A percentile compares a stretch with the other conserved stretches of the same genome.
Evolutionary conservation across 345 rosid species (phyloP).

Genomic region (Jatropha curcas): DNA sequence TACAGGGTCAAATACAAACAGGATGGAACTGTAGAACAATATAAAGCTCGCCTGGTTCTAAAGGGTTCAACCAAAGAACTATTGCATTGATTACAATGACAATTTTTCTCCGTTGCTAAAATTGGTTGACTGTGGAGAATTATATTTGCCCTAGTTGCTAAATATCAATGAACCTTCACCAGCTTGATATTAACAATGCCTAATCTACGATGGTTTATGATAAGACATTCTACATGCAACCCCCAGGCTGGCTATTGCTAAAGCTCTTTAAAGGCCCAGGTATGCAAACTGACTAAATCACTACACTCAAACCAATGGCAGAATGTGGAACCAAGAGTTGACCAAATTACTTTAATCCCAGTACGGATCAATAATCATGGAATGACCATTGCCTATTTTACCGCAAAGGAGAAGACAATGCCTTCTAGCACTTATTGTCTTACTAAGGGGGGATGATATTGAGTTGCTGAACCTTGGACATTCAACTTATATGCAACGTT

Average conservation of each 20-base stretch:
- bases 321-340: not conserved
- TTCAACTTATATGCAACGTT: no score
- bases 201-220: not conserved
- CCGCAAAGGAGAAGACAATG: no score
- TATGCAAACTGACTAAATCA: not conserved
- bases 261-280: not conserved
- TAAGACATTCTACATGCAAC: not conserved
- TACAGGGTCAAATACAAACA: not conserved
- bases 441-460: no score
- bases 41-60: not conserved
- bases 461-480: no score
- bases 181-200: not conserved
- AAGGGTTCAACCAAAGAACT: not conserved
- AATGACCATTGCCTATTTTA: no score
- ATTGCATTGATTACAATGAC: not conserved
- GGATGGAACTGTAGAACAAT: not conserved
- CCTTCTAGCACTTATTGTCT: no score
- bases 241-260: not conserved
- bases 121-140: not conserved
- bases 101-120: not conserved
- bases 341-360: not conserved
- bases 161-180: not conserved
- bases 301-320: no score
- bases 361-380: not conserved
- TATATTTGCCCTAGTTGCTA: not conserved